Conservation (phyloP, 192 early-diverging fungal genomes). For the Kickxella alabastrina region DNA sequence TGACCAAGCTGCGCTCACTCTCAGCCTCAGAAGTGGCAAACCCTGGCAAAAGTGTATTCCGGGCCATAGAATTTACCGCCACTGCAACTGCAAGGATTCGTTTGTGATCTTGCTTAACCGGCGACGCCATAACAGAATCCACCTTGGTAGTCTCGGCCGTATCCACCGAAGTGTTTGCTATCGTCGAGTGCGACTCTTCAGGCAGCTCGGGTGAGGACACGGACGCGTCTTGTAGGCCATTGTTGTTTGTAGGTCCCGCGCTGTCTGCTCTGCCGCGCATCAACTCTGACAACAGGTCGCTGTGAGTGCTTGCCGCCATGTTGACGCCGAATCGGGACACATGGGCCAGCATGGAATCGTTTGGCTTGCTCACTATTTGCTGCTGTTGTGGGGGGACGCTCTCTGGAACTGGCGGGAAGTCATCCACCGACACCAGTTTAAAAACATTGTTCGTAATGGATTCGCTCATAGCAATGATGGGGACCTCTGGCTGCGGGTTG, state of each 20-base stretch:
- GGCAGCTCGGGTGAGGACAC: no score
- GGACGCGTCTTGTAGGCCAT: no score
- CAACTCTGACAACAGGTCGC: no score
- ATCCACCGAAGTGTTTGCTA: constrained; percentile 1
- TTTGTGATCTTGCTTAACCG: no score
- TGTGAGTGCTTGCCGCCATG: neutral
- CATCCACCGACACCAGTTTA: constrained; percentile 3
- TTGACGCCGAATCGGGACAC: constrained; percentile 2
- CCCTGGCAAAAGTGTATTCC: no score
- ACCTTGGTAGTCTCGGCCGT: constrained; percentile 7
- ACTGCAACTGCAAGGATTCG: no score
- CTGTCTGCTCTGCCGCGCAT: no score
- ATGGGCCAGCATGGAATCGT: constrained; percentile 19
- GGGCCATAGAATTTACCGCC: neutral
- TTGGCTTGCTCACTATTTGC: neutral
- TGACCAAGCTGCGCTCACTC: neutral
- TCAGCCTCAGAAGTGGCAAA: neutral
- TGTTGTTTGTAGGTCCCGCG: no score
- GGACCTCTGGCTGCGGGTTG: constrained; percentile 6
- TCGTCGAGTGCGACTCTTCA: neutral
- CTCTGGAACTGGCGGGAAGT: constrained; percentile 5
- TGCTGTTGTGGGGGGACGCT: neutral
- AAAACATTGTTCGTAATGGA: neutral
- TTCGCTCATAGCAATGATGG: no score
- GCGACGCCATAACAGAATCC: no score